Base-by-base conservation (phyloP, 148 eudicot genomes). In the Silene uniflora region DNA sequence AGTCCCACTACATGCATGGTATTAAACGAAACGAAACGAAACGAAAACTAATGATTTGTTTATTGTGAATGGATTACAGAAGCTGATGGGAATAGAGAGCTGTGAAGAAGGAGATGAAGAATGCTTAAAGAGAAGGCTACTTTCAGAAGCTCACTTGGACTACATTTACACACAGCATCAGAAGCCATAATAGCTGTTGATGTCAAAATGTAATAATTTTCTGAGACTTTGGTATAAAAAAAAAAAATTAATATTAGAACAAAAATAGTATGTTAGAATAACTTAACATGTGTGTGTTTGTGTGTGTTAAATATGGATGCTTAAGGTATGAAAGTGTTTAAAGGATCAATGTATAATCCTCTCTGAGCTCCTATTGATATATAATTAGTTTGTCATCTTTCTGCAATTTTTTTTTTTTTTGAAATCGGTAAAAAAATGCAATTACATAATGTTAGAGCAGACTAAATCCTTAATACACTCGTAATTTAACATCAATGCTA, bases 91-190 rank as follows among this genome's bases (percentile, higher is more conserved):
- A n/a, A 39, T 77, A 49, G 88, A 83, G 66, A 62, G 68, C 47
- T 87, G 88, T 73, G 79, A 59, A 10, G 55, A 73, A 60, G 81
- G 75, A 72, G 88, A 85, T 77, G 88, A 85, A 72, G 88, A 87
- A 27, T 87, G 88, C 62, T 1, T 79, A 56, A 83, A 77, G 67
- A 83, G 88, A 81, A 85, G 88, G 69, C 39, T 87, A 56, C 24
- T 56, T 62, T 71, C 85, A 76, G 88, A 87, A 79, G 88, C 78
- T 79, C 86, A 87, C 73, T 83, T 85, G 74, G 90, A 87, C 63
- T 86, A 86, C 77, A 87, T 87, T 74, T 87, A 87, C 83, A 87
- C 87, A 64, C 88, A 87, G 75, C 80, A 85, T 44, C 80, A 81
- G 4, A 81, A 23, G 59, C 87, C 87, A 39, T 83, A 10, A 47